Percentiles rank a stretch among this genome's conserved stretches.
Conservation (phyloP, 495 filamentous ascomycete species). For the Penicillium arizonense region DNA sequence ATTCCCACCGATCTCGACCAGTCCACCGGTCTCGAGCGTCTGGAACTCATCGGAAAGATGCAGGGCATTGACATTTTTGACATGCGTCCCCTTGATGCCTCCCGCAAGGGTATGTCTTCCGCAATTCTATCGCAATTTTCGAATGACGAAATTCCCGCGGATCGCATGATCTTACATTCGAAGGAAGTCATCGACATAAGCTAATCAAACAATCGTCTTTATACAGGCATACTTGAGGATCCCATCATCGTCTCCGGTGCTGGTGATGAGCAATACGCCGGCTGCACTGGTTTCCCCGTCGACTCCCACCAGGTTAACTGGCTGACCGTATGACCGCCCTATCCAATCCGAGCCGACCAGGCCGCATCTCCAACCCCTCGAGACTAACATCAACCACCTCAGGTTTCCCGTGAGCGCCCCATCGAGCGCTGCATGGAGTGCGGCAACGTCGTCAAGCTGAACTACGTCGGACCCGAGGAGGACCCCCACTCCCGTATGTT, state of each 20-base stretch:
- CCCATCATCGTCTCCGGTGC: conserved; percentile 86
- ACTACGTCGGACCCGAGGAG: conserved; percentile 83
- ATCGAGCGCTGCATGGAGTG: conserved; percentile 93
- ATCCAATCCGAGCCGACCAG: neutral
- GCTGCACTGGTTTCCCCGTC: conserved; percentile 90
- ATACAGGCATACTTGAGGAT: conserved; percentile 79
- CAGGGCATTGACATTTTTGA: conserved; percentile 98
- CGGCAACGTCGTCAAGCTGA: conserved; percentile 93
- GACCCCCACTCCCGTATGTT: conserved; percentile 57
- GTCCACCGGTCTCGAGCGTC: conserved; percentile 93
- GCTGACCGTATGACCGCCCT: conserved; percentile 68
- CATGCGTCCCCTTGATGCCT: conserved; percentile 93
- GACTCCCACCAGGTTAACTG: conserved; percentile 90
- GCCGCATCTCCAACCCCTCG: neutral
- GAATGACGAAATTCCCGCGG: neutral
- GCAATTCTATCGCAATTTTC: neutral
- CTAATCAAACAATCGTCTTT: conserved; percentile 5
- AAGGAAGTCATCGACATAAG: neutral
- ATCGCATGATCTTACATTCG: neutral
- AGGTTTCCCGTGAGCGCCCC: conserved; percentile 88
- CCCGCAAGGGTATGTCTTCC: conserved; percentile 66
- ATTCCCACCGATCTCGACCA: conserved; percentile 93
- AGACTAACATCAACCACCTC: conserved; percentile 1
- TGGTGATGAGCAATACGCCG: conserved; percentile 94
- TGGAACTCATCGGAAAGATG: conserved; percentile 99